Evolutionary conservation across 2,329 filamentous ascomycete species (phyloP).

Genomic region (Apiospora arundinis): DNA sequence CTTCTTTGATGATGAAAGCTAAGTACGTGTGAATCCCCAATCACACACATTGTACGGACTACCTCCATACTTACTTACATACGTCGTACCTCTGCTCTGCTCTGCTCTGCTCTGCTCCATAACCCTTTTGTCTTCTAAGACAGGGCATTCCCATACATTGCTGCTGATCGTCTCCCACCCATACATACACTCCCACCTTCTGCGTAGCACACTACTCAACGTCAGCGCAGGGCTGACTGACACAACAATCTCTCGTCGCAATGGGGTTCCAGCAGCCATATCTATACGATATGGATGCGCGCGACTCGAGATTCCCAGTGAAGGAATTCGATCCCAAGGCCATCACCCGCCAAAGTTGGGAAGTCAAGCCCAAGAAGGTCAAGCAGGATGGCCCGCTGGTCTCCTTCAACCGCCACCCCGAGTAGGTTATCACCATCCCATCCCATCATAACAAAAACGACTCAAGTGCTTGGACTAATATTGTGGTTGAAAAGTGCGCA

Average conservation of each 20-base stretch:
- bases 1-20: neutral
- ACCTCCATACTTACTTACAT: neutral
- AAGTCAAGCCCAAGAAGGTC: constrained; percentile 64
- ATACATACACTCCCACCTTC: neutral
- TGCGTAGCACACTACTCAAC: neutral
- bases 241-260: constrained; percentile 27
- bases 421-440: too few relatives aligned
- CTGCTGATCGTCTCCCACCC: neutral
- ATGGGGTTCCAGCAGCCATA: constrained; percentile 40
- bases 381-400: constrained; percentile 79
- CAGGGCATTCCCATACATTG: constrained; percentile 9
- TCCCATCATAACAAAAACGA: neutral
- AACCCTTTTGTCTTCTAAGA: neutral
- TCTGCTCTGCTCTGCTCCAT: neutral
- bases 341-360: constrained; percentile 79
- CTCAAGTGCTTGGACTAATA: constrained; percentile 2
- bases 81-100: neutral
- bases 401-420: constrained; percentile 85
- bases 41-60: neutral
- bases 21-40: neutral
- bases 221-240: constrained; percentile 8
- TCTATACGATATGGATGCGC: constrained; percentile 37
- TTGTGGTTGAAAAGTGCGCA: constrained; percentile 56
- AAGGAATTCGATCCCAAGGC: constrained; percentile 75
- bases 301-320: constrained; percentile 35